Percentiles rank a stretch among this genome's conserved stretches.
Conservation (phyloP, 345 rosid species). For the Hypericum androsaemum region DNA sequence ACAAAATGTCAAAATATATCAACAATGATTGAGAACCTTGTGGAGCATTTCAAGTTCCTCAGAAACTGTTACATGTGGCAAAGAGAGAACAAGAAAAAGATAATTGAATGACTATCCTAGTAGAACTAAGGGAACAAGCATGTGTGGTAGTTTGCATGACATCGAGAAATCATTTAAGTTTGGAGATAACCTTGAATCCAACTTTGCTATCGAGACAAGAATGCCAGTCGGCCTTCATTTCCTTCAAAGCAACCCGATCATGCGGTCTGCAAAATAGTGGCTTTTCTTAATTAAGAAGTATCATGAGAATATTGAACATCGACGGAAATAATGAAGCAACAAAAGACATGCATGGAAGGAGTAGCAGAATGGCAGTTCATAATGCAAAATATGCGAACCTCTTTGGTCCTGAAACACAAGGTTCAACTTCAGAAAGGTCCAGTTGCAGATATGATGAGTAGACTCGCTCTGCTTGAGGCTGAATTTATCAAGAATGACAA, state of each 20-base stretch:
- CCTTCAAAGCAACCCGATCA: conserved; percentile 82
- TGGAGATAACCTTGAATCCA: conserved; percentile 72
- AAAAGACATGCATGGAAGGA: neutral
- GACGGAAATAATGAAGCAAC: neutral
- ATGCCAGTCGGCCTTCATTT: conserved; percentile 99
- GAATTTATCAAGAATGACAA: conserved; percentile 14
- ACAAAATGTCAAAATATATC: too few relatives aligned
- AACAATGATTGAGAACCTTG: too few relatives aligned
- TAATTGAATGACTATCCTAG: too few relatives aligned
- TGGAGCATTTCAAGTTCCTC: too few relatives aligned
- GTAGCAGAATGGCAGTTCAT: neutral
- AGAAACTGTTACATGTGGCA: too few relatives aligned
- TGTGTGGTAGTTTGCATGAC: too few relatives aligned
- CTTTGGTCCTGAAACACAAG: conserved; percentile 96
- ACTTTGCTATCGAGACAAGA: conserved; percentile 83
- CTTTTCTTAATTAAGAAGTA: too few relatives aligned
- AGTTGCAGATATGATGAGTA: conserved; percentile 81
- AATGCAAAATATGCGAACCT: conserved; percentile 35
- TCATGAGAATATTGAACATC: too few relatives aligned
- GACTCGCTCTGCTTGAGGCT: conserved; percentile 75
- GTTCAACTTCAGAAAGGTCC: conserved; percentile 73
- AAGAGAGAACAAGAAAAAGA: too few relatives aligned
- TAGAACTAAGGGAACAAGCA: too few relatives aligned
- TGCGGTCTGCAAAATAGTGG: conserved; percentile 57
- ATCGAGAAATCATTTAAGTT: conserved; percentile 3